Base-by-base conservation (phyloP, 495 filamentous ascomycete species). In the Elaphomyces granulatus region DNA sequence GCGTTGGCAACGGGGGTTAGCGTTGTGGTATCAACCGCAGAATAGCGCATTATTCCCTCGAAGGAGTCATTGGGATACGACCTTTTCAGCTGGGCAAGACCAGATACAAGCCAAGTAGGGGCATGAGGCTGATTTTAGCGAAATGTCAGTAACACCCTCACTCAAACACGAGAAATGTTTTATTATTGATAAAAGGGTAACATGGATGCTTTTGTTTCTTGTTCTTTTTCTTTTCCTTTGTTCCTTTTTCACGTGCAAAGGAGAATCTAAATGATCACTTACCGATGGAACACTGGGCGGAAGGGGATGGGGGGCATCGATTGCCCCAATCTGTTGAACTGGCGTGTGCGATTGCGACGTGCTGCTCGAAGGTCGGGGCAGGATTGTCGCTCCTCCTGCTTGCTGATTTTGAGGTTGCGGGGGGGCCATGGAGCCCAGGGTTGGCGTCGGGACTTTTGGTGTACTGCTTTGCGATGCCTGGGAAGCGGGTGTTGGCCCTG, bases 11-110 rank as follows among this genome's bases (percentile, higher is more conserved):
- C 63, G 9, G 71, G 69, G 12, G 58, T 42, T 44, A 75, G 70
- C 15, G 80, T 86, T 37, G 70, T 65, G 14, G 63, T 67, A 55
- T 90, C 75, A 36, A 93, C 70, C 8, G 81, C 72, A 36, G 71
- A 80, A 62, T 87, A 82, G 23, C 84, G 80, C 87, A 96, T 98
- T 16, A 76, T 64, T 42, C 72, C 79, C 59, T 94, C 86, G 52
- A 94, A 94, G 8, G 63, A 63, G 52, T 95, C 85, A 42, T 77
- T 69, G 9, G 80, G 78, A 51, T 93, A 82, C 6, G 56, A 53
- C 35, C 67, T 57, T 34, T 72, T 70, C 19, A 95, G 71, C 19
- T 69, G 59, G 26, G 64, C 54, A 26, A 94, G 72, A 34, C 80
- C 75, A 8, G 61, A 46, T 31, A 52, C 61, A 41, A 98, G 81